These are phyloP conservation scores for Hyaloperonospora arabidopsidis DNA, from an alignment of 352 stramenopile genomes.

Conservation along the genomic window DNA sequence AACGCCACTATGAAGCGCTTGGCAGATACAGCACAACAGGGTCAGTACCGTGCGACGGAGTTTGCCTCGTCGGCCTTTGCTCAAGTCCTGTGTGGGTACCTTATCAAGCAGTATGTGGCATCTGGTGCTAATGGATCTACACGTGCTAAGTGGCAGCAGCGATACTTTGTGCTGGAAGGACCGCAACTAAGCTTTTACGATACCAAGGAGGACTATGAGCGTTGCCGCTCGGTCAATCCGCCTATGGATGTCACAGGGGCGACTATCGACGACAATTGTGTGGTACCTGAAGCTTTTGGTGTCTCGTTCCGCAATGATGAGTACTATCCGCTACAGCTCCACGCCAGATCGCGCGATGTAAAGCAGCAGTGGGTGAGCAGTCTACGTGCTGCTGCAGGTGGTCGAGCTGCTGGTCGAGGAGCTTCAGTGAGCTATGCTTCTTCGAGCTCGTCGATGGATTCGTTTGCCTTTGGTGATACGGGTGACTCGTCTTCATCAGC, in stretches of 20 bases:
- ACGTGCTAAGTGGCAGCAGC: slow-evolving; percentile 77
- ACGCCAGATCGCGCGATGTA: slow-evolving; percentile 67
- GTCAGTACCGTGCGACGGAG: slow-evolving; percentile 80
- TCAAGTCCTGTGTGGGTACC: slow-evolving; percentile 68
- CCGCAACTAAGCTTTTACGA: slow-evolving; percentile 75
- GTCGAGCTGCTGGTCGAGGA: slow-evolving; percentile 17
- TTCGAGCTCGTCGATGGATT: slow-evolving; percentile 23
- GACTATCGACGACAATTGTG: slow-evolving; percentile 65
- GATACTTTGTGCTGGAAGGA: slow-evolving; percentile 81
- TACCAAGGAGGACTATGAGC: slow-evolving; percentile 83
- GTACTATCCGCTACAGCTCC: slow-evolving; percentile 74
- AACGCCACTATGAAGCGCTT: slow-evolving; percentile 83
- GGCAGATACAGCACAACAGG: slow-evolving; percentile 76
- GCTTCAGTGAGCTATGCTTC: slow-evolving; percentile 18
- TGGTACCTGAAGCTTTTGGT: slow-evolving; percentile 74
- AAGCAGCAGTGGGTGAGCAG: slow-evolving; percentile 79
- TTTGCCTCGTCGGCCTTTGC: slow-evolving; percentile 64
- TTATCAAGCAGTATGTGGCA: slow-evolving; percentile 79
- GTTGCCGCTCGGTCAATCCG: slow-evolving; percentile 66
- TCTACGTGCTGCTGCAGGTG: slow-evolving; percentile 46
- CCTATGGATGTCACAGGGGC: slow-evolving; percentile 75
- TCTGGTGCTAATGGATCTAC: slow-evolving; percentile 30
- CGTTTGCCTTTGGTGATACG: slow-evolving; percentile 17
- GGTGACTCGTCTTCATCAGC: slow-evolving; percentile 12
- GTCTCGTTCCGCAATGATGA: slow-evolving; percentile 74